These are phyloP conservation scores for Penicillium rolfsii DNA, from an alignment of 2,329 filamentous ascomycete genomes.

Conservation along the genomic window DNA sequence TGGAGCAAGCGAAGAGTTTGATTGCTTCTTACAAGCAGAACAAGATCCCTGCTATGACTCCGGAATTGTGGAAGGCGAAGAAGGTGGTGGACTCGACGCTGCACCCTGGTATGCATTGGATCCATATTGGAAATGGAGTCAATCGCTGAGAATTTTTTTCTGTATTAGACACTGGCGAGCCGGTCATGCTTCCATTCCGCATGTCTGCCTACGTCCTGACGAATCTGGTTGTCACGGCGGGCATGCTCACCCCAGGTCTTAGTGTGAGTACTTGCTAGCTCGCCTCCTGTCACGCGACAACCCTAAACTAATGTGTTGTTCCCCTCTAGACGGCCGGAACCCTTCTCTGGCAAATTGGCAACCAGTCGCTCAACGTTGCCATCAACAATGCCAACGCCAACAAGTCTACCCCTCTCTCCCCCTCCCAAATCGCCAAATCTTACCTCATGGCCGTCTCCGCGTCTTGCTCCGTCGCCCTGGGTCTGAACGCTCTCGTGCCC, in stretches of 20 bases:
- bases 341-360: conserved; percentile 90
- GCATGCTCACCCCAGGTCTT: conserved; percentile 93
- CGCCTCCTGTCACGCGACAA: background rate
- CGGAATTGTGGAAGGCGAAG: conserved; percentile 92
- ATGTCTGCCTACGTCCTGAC: conserved; percentile 96
- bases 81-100: conserved; percentile 96
- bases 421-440: conserved; percentile 78
- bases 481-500: conserved; percentile 87
- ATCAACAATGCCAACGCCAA: conserved; percentile 98
- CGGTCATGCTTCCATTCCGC: conserved; percentile 91
- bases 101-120: conserved; percentile 73
- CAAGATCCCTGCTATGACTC: conserved; percentile 76
- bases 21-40: conserved; percentile 86
- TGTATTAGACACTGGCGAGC: conserved; percentile 78
- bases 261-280: conserved; percentile 55
- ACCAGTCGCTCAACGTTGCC: conserved; percentile 96
- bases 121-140: background rate
- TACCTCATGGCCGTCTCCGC: conserved; percentile 91
- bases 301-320: background rate
- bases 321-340: conserved; percentile 71
- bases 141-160: background rate
- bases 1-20: conserved; percentile 83
- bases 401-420: conserved; percentile 88
- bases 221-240: conserved; percentile 91
- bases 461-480: conserved; percentile 89